Conservation (phyloP, 352 stramenopile genomes). For the Phytophthora rubi region DNA sequence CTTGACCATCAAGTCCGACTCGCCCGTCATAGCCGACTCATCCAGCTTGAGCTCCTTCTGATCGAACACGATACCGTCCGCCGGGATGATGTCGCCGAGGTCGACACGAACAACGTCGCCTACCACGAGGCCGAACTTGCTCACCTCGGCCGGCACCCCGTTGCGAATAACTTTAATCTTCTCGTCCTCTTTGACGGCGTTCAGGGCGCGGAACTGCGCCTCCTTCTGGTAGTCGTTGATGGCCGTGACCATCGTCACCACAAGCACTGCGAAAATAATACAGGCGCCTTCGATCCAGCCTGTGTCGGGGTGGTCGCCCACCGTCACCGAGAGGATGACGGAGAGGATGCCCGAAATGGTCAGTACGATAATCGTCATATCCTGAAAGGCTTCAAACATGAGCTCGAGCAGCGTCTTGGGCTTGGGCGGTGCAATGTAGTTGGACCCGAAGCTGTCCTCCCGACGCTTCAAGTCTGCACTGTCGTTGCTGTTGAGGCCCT, state of each 20-base stretch:
- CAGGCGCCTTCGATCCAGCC: constrained; percentile 92
- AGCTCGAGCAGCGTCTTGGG: constrained; percentile 71
- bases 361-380: constrained; percentile 77
- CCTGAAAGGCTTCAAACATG: constrained; percentile 91
- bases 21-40: constrained; percentile 92
- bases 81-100: constrained; percentile 90
- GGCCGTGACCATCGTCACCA: constrained; percentile 91
- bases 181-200: constrained; percentile 84
- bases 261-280: constrained; percentile 92
- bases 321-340: constrained; percentile 52
- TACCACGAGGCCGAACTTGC: constrained; percentile 85
- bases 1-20: constrained; percentile 91
- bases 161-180: constrained; percentile 88
- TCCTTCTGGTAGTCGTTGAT: constrained; percentile 94
- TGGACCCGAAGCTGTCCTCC: constrained; percentile 67
- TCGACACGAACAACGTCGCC: constrained; percentile 89
- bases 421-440: constrained; percentile 68
- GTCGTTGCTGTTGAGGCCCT: constrained; percentile 63
- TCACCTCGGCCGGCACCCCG: constrained; percentile 61
- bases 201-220: constrained; percentile 88
- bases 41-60: constrained; percentile 92
- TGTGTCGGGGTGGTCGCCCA: constrained; percentile 64
- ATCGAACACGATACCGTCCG: constrained; percentile 90
- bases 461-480: constrained; percentile 49
- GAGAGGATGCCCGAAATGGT: constrained; percentile 62